A percentile compares a stretch with the other conserved stretches of the same genome.
Conservation (phyloP, 192 early-diverging fungal genomes). For the Oehlia diaphana region DNA sequence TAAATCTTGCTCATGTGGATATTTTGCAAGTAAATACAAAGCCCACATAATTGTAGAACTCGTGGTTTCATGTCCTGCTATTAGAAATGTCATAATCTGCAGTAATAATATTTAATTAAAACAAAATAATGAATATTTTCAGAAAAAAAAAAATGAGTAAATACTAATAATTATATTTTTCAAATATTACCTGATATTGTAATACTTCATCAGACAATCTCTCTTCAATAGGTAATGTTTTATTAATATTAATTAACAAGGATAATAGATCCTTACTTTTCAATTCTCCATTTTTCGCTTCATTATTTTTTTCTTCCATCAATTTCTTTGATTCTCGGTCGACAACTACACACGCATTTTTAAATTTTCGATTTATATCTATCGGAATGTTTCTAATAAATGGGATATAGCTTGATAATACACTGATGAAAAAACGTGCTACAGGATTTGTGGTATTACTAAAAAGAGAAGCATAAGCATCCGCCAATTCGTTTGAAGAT, state of each 20-base stretch:
- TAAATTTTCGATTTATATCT: neutral
- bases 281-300: constrained; percentile 14
- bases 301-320: constrained; percentile 38
- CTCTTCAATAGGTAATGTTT: constrained; percentile 7
- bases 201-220: constrained; percentile 47
- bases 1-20: too few species aligned
- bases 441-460: constrained; percentile 20
- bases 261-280: too few species aligned
- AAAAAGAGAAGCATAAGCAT: constrained; percentile 39
- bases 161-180: too few species aligned
- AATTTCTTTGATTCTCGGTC: constrained; percentile 36
- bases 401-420: constrained; percentile 33
- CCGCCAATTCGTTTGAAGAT: too few species aligned
- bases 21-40: constrained; percentile 23
- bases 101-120: too few species aligned
- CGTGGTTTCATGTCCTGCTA: constrained; percentile 62
- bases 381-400: constrained; percentile 32
- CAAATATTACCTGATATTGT: constrained; percentile 34
- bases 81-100: neutral
- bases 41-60: constrained; percentile 48
- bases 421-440: constrained; percentile 30
- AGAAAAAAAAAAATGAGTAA: too few species aligned
- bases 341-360: constrained; percentile 29
- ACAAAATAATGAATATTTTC: too few species aligned
- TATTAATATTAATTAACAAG: too few species aligned